A percentile compares a stretch with the other conserved stretches of the same genome.
These are phyloP conservation scores for Aurantiochytrium sp. DNA, from an alignment of 108 stramenopile species.

Conservation along the genomic window DNA sequence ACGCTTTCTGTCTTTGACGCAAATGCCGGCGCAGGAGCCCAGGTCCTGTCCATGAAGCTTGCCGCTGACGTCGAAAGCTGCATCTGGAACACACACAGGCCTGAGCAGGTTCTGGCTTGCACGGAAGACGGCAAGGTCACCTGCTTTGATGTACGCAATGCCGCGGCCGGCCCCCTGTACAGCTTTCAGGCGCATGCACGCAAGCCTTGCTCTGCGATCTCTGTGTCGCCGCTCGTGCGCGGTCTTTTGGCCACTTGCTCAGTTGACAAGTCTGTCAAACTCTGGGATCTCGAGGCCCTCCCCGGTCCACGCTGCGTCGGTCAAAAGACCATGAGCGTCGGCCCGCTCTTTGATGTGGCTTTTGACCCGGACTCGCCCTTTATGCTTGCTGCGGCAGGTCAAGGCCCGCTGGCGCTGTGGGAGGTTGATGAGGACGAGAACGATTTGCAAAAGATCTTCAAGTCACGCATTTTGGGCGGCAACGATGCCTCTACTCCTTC, in stretches of 20 bases:
- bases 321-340: constrained; percentile 22
- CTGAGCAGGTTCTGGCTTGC: constrained; percentile 68
- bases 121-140: constrained; percentile 77
- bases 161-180: constrained; percentile 57
- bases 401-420: constrained; percentile 84
- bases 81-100: constrained; percentile 75
- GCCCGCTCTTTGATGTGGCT: constrained; percentile 55
- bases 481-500: neutral
- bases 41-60: constrained; percentile 11
- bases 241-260: constrained; percentile 81
- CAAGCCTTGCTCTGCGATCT: constrained; percentile 72
- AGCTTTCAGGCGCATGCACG: constrained; percentile 67
- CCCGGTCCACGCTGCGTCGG: constrained; percentile 30
- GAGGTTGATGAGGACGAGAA: constrained; percentile 65
- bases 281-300: constrained; percentile 66
- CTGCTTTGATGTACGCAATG: constrained; percentile 84
- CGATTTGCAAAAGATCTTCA: neutral
- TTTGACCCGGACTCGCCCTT: constrained; percentile 77
- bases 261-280: constrained; percentile 74
- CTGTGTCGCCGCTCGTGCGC: constrained; percentile 68
- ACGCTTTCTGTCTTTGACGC: constrained; percentile 76
- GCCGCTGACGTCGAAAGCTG: constrained; percentile 43
- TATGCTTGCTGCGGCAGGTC: constrained; percentile 79
- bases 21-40: constrained; percentile 23
- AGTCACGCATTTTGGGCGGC: neutral